Conservation (phyloP, 495 filamentous ascomycete genomes). For the Xylaria venustula region DNA sequence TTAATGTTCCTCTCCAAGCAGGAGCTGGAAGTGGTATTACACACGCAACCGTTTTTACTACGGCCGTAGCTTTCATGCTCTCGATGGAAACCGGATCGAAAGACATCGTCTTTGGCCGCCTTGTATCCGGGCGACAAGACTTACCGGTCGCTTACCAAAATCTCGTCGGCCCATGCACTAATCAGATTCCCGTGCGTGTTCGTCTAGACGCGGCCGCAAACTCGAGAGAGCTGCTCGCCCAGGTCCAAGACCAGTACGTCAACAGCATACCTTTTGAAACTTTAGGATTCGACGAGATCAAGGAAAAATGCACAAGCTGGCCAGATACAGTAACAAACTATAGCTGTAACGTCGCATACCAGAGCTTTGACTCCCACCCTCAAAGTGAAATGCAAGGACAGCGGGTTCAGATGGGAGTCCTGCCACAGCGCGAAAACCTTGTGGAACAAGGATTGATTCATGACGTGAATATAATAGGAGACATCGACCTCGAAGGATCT, state of each 20-base stretch:
- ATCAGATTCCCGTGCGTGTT: slow-evolving; percentile 10
- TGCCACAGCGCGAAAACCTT: not conserved
- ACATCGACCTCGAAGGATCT: not conserved
- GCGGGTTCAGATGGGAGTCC: slow-evolving; percentile 3
- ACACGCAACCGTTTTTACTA: slow-evolving; percentile 13
- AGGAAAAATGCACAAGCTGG: slow-evolving; percentile 13
- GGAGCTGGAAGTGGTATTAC: slow-evolving; percentile 1
- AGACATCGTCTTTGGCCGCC: slow-evolving; percentile 13
- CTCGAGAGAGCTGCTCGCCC: not conserved
- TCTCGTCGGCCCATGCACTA: slow-evolving; percentile 12
- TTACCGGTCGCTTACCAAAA: slow-evolving; percentile 8
- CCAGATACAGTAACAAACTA: not conserved
- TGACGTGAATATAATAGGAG: not conserved
- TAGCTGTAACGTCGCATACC: slow-evolving; percentile 6
- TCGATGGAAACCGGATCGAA: not conserved
- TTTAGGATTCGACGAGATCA: slow-evolving; percentile 14
- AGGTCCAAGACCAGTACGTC: slow-evolving; percentile 13
- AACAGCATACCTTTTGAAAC: slow-evolving; percentile 14
- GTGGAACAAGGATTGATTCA: not conserved
- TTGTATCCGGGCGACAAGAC: slow-evolving; percentile 11
- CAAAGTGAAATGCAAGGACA: slow-evolving; percentile 3
- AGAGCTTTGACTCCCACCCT: slow-evolving; percentile 14
- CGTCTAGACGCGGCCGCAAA: not conserved
- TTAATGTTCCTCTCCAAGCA: not conserved
- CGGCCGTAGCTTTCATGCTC: slow-evolving; percentile 10